Evolutionary conservation across 306 rosid genomes (phyloP), one percentile per base, ranked within the genome.

Genomic region (Quercus gilva): DNA sequence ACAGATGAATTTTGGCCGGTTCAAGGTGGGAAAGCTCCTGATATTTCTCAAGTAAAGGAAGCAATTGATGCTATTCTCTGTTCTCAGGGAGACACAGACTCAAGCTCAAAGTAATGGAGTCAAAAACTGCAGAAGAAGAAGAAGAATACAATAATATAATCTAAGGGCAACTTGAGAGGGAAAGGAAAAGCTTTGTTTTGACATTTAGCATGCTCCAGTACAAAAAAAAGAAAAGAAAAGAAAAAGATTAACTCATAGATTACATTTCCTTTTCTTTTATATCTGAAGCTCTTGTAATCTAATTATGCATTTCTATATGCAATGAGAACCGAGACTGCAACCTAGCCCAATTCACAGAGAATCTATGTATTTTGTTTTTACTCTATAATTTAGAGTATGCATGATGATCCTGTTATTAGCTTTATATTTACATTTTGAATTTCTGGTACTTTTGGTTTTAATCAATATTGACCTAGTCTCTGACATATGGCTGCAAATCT

Each of bases 1-100:
- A 88, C 97, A 0, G 98, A 94, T 86, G 97, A 94, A 59, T 86
- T 94, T 83, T 94, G 98, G 98, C 96, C 97, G 0, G 88, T 76
- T 20, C 91, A 94, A 87, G 96, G 98, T 23, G 94, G 92, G 71
- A 94, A 88, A 79, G 88, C 97, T 53, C 97, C 94, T 31, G 96
- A 92, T 78, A 89, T 94, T 77, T 85, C 96, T 73, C 98, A 94
- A 87, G 98, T 91, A 33, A 94, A 85, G 81, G 97, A 92, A 83
- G 97, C 98, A 84, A 92, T 94, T 78, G 98, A 94, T 79, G 91
- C 85, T 11, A 89, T 94, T 73, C 88, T 94, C 59, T 84, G 92
- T 26, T 87, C 94, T 61, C 93, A 92, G 71, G 86, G 84, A 79
- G 89, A 90, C 20, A 90, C 77, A 80, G 87, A 65, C 74, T 89